These are phyloP conservation scores for Kazachstania sp. DNA, from an alignment of 1,139 yeast genomes.

Conservation along the genomic window DNA sequence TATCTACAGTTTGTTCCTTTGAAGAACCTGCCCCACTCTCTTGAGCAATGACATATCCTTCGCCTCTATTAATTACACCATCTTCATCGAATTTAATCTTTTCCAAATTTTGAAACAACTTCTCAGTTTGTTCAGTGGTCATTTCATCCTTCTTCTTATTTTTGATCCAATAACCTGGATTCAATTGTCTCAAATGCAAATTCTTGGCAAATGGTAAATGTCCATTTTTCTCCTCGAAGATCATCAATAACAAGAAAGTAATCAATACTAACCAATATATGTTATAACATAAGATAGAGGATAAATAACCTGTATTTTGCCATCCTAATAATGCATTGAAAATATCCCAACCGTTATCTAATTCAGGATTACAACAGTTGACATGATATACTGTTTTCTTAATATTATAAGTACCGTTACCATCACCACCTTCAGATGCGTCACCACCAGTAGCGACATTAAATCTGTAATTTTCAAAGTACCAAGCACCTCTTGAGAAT, in stretches of 20 bases:
- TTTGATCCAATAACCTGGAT: conserved; percentile 67
- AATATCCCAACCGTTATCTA: conserved; percentile 87
- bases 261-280: conserved; percentile 70
- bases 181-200: conserved; percentile 46
- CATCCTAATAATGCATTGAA: conserved; percentile 82
- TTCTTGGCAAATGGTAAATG: conserved; percentile 53
- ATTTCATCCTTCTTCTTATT: conserved; percentile 57
- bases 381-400: conserved; percentile 79
- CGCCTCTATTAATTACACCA: conserved; percentile 3
- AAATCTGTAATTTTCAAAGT: conserved; percentile 58
- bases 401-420: conserved; percentile 86
- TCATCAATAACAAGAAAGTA: conserved; percentile 46
- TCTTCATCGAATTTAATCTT: conserved; percentile 31
- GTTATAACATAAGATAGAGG: conserved; percentile 77
- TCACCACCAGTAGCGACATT: conserved; percentile 71
- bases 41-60: not conserved
- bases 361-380: conserved; percentile 86
- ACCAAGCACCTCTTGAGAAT: conserved; percentile 87
- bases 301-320: conserved; percentile 88
- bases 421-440: conserved; percentile 81
- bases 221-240: conserved; percentile 60
- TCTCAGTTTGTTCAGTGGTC: conserved; percentile 44
- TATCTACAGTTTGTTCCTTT: not conserved
- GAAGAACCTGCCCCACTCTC: not conserved
- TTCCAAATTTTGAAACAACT: conserved; percentile 43